These are phyloP conservation scores for Microthyrium microscopicum DNA, from an alignment of 2,329 filamentous ascomycete species.

Conservation along the genomic window DNA sequence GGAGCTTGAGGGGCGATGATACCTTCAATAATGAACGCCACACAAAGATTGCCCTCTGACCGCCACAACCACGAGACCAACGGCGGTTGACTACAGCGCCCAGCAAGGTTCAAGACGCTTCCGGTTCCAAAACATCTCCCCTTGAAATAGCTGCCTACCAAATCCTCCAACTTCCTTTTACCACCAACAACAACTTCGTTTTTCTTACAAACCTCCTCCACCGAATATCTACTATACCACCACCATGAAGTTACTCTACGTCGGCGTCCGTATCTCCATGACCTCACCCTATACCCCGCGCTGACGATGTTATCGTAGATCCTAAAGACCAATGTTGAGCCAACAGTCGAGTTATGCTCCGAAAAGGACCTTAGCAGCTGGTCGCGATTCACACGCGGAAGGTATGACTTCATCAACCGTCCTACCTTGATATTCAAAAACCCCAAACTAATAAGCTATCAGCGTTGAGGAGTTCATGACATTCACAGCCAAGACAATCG, in stretches of 20 bases:
- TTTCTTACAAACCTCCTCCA: too few relatives aligned
- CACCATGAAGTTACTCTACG: slow-evolving; percentile 76
- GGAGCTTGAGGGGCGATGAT: too few relatives aligned
- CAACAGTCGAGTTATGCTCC: slow-evolving; percentile 57
- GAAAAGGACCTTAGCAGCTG: slow-evolving; percentile 66
- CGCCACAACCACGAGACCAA: too few relatives aligned
- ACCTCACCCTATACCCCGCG: slow-evolving; percentile 15
- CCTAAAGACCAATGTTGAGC: slow-evolving; percentile 62
- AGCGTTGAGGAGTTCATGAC: slow-evolving; percentile 4
- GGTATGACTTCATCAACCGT: slow-evolving; percentile 52
- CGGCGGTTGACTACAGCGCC: too few relatives aligned
- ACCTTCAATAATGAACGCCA: too few relatives aligned
- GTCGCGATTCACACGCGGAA: slow-evolving; percentile 61
- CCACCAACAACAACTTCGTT: too few relatives aligned
- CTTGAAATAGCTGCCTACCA: too few relatives aligned
- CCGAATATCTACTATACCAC: too few relatives aligned
- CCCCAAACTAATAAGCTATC: not conserved
- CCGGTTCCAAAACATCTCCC: too few relatives aligned
- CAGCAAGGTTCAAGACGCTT: too few relatives aligned
- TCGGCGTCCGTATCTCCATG: slow-evolving; percentile 47
- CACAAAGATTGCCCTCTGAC: too few relatives aligned
- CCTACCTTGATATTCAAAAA: not conserved
- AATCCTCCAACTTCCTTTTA: too few relatives aligned
- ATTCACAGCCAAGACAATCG: slow-evolving; percentile 18
- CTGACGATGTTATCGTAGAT: slow-evolving; percentile 36